Evolutionary conservation across 2,329 filamentous ascomycete genomes (phyloP).

Genomic region (Ophiostoma novo-ulmi): DNA sequence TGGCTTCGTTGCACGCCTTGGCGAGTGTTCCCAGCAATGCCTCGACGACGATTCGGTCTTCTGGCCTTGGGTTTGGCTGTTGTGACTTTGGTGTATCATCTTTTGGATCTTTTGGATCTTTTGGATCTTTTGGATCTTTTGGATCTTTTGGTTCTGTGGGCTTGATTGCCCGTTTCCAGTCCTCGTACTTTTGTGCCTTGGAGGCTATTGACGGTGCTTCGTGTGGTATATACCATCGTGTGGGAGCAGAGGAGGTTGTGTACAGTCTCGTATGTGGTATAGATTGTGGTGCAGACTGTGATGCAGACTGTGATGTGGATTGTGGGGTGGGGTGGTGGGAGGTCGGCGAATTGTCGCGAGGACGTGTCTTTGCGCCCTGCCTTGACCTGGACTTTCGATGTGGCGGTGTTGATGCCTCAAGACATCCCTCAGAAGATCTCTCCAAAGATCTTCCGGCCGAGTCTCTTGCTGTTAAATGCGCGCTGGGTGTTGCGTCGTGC

Average conservation of each 20-base stretch:
- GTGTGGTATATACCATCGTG: neutral
- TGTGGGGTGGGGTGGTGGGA: neutral
- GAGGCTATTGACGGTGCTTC: neutral
- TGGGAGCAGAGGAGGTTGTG: neutral
- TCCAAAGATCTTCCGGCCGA: neutral
- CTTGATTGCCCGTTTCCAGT: neutral
- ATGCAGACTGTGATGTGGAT: neutral
- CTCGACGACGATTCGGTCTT: neutral
- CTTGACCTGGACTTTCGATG: neutral
- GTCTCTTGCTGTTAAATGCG: neutral
- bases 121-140: neutral
- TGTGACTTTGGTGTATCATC: neutral
- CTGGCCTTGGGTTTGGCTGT: neutral
- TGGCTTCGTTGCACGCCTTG: neutral
- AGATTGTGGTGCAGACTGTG: neutral
- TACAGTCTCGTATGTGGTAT: neutral
- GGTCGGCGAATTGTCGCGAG: neutral
- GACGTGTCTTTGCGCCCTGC: neutral
- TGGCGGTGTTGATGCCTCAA: neutral
- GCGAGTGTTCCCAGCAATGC: neutral
- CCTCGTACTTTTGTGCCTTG: constrained; percentile 7
- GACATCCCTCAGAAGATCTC: neutral
- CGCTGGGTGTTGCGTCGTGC: neutral
- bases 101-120: neutral
- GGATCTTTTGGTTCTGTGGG: neutral